Conservation (phyloP, 306 rosid genomes). For the Herpetospermum pedunculosum region DNA sequence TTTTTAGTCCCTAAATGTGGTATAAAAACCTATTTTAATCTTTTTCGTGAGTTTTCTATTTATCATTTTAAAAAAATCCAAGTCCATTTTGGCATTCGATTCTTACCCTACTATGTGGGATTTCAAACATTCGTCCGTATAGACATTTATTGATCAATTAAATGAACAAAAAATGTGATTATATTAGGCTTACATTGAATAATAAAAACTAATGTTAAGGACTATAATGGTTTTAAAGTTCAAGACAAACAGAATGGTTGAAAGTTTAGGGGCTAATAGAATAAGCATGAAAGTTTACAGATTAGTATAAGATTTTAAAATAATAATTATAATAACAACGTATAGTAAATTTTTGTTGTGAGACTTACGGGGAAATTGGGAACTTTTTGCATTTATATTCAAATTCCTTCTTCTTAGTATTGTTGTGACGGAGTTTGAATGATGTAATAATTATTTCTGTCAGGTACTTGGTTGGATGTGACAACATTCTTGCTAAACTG, state of each 20-base stretch:
- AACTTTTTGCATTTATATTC: neutral
- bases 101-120: neutral
- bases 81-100: neutral
- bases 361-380: neutral
- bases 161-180: neutral
- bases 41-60: neutral
- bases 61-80: neutral
- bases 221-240: neutral
- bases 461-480: constrained; percentile 90
- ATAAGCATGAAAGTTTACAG: neutral
- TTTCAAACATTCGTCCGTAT: neutral
- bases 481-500: constrained; percentile 70
- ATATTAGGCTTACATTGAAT: neutral
- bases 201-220: neutral
- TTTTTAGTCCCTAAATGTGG: neutral
- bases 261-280: neutral
- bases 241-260: neutral
- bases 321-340: no score
- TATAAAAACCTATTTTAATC: neutral
- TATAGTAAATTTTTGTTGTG: neutral
- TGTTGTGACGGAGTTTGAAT: neutral
- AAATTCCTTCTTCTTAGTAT: constrained; percentile 8
- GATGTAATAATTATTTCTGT: constrained; percentile 5
- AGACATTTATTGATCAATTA: neutral
- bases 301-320: neutral